Evolutionary conservation across 1,139 yeast genomes (phyloP).

Genomic region (Taphrina flavorubra): DNA sequence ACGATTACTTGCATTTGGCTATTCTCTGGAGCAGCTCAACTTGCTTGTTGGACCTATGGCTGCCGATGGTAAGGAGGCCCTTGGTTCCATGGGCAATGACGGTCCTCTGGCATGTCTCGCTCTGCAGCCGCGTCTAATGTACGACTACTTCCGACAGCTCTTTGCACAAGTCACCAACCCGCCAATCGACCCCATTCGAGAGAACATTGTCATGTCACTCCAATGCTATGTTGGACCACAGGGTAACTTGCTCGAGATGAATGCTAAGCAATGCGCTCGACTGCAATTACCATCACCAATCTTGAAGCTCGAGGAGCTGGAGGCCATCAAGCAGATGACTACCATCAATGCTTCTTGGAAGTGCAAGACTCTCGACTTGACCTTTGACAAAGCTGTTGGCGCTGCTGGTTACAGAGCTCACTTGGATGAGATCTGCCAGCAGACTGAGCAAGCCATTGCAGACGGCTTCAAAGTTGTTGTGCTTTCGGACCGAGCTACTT

Average conservation of each 20-base stretch:
- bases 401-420: constrained; percentile 82
- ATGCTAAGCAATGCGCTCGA: constrained; percentile 88
- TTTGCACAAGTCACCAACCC: constrained; percentile 99
- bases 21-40: constrained; percentile 88
- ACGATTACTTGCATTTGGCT: constrained; percentile 83
- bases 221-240: constrained; percentile 98
- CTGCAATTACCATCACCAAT: constrained; percentile 82
- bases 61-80: constrained; percentile 83
- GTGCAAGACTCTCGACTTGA: constrained; percentile 79
- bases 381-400: constrained; percentile 85
- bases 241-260: constrained; percentile 92
- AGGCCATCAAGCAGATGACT: constrained; percentile 73
- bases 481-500: constrained; percentile 71
- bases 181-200: constrained; percentile 97
- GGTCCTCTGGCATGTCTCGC: constrained; percentile 95
- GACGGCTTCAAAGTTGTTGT: constrained; percentile 74
- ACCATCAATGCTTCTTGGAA: constrained; percentile 86
- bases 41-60: constrained; percentile 93
- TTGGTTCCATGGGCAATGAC: constrained; percentile 99
- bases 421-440: constrained; percentile 83
- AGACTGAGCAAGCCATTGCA: constrained; percentile 84
- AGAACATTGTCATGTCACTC: constrained; percentile 93
- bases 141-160: constrained; percentile 93
- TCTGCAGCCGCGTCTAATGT: constrained; percentile 86
- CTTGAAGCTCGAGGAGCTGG: constrained; percentile 71